Evolutionary conservation across 768 basidiomycete genomes (phyloP).

Genomic region (Ramaria sp.): DNA sequence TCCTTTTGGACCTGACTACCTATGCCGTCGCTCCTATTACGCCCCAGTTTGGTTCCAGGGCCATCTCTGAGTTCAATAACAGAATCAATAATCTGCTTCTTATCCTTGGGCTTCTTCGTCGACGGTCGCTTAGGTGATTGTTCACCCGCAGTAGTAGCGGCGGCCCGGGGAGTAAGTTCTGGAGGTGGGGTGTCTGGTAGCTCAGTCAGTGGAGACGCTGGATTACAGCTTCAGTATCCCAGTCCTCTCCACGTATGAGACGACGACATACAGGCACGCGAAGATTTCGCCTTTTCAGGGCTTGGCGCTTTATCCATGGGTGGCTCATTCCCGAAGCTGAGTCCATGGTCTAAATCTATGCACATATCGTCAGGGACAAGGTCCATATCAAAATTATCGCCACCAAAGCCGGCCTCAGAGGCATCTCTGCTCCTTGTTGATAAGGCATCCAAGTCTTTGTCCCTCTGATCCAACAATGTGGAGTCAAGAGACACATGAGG

Average conservation of each 20-base stretch:
- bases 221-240: constrained; percentile 8
- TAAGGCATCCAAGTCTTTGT: constrained; percentile 51
- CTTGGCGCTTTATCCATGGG: constrained; percentile 39
- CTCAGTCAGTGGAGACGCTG: constrained; percentile 71
- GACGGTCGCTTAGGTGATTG: constrained; percentile 24
- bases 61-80: constrained; percentile 74
- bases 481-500: constrained; percentile 51
- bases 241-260: background rate
- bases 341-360: constrained; percentile 57
- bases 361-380: constrained; percentile 41
- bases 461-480: constrained; percentile 41
- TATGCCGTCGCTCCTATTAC: constrained; percentile 42
- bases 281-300: constrained; percentile 41
- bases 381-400: constrained; percentile 36
- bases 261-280: constrained; percentile 53
- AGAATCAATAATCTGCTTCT: constrained; percentile 86
- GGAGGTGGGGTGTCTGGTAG: constrained; percentile 72
- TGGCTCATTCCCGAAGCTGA: constrained; percentile 55
- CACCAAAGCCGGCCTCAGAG: constrained; percentile 42
- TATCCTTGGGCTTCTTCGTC: constrained; percentile 48
- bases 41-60: constrained; percentile 41
- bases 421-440: constrained; percentile 53
- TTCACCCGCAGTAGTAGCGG: constrained; percentile 28
- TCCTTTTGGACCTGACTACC: constrained; percentile 43
- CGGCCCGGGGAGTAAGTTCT: constrained; percentile 37